Evolutionary conservation across 2,329 filamentous ascomycete species (phyloP), one percentile per base, ranked within the genome.

Genomic region (Sphaerulina musiva): DNA sequence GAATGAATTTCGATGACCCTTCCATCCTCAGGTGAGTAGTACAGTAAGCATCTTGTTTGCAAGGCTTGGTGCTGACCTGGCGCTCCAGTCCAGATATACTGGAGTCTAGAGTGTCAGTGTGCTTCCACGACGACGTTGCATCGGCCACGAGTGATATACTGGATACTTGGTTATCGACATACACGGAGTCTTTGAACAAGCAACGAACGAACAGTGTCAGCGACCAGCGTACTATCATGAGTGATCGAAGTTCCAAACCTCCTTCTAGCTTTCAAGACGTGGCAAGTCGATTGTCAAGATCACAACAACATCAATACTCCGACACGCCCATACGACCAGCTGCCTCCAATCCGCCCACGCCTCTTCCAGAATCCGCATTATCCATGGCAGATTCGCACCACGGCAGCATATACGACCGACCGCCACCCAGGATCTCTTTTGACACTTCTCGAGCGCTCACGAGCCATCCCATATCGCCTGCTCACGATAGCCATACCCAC

Each of bases 101-200:
- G 40, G 67, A 69, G 11, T 68, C 67, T 17, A 58, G 56, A 39
- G 66, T 70, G 7, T 69, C 67, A 5, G 60, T 70, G 7, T 64
- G 62, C n/a, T 65, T 69, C 43, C 59, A 65, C 32, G 66, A 68
- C 40, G 64, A 67, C 14, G 56, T 64, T 14, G 54, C 58, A 34
- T 62, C 60, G 14, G 48, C 47, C 31, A 55, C 49, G 11, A 58
- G 53, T 11, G 62, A 67, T 8, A 56, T 59, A 10, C 54, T 68
- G 8, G 64, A 68, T 20, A 63, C 55, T 44, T 70, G 65, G 64
- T 58, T 67, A 10, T 51, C 58, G 11, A 38, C 41, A 23, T 51
- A 51, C 29, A 42, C 42, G 17, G 48, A 51, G 9, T 55, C 59
- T 8, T 53, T 63, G 20, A 59, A 53, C 39, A 60, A 59, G 50